phyloP scores from a whole-genome alignment of 2,329 filamentous ascomycete genomes.

The Fusarium graminum region DNA sequence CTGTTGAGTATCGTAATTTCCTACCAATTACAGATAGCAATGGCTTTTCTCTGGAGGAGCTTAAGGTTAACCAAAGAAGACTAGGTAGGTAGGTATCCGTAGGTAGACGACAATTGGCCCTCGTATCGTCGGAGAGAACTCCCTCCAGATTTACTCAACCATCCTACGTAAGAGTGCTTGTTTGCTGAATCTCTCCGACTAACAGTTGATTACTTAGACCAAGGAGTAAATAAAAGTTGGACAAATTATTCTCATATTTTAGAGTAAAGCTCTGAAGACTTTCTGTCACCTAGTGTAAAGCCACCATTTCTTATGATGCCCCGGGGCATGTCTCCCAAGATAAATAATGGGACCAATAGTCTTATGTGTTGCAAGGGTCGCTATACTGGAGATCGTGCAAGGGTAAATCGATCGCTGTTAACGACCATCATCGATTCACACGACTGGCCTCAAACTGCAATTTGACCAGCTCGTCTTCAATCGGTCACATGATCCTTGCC shows the following conservation, averaged over 20 bases:
- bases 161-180: background rate
- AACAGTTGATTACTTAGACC: no score
- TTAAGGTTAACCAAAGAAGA: background rate
- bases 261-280: no score
- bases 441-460: background rate
- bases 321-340: slow-evolving; percentile 24
- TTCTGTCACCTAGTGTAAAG: no score
- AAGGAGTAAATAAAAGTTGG: no score
- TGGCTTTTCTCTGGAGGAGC: background rate
- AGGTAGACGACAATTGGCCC: slow-evolving; percentile 1
- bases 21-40: slow-evolving; percentile 23
- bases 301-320: no score
- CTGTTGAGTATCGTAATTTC: slow-evolving; percentile 12
- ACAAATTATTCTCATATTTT: no score
- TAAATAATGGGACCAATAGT: slow-evolving; percentile 19
- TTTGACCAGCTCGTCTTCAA: background rate
- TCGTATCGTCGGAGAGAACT: background rate
- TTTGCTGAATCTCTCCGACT: no score
- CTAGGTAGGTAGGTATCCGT: no score
- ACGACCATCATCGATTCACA: slow-evolving; percentile 9
- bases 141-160: slow-evolving; percentile 1
- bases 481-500: slow-evolving; percentile 1
- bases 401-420: slow-evolving; percentile 28
- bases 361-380: slow-evolving; percentile 3
- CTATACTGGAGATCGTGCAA: slow-evolving; percentile 16